A percentile compares a stretch with the other conserved stretches of the same genome.
Conservation (phyloP, 2,329 filamentous ascomycete genomes). For the Verticillium albo-atrum region DNA sequence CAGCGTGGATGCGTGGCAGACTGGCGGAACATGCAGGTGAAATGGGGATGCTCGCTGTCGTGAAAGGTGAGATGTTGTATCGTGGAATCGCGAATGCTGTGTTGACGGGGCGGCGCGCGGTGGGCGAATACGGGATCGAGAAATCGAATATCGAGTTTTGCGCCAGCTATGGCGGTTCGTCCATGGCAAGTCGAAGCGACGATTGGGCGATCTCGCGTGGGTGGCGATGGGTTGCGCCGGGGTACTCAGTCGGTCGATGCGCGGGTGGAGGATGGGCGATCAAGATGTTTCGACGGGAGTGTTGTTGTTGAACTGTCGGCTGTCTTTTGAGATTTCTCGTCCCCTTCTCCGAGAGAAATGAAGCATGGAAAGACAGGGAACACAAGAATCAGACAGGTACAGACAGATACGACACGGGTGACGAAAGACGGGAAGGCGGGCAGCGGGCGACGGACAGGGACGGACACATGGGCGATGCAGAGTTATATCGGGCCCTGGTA, state of each 20-base stretch:
- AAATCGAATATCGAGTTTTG: not conserved
- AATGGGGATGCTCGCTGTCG: not conserved
- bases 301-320: not conserved
- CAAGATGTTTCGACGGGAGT: not conserved
- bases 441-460: not conserved
- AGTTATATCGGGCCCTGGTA: not conserved
- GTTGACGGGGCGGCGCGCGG: not conserved
- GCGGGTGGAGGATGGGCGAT: not conserved
- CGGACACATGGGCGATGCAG: not conserved
- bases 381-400: not conserved
- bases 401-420: not conserved
- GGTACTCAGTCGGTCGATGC: not conserved
- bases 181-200: not conserved
- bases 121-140: not conserved
- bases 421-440: not conserved
- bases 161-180: not conserved
- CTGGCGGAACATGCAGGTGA: not conserved
- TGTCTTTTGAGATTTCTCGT: not conserved
- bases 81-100: not conserved
- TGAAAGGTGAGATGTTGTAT: not conserved
- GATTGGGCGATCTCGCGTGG: not conserved
- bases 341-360: not conserved
- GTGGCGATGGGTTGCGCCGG: not conserved
- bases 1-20: not conserved
- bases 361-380: not conserved